phyloP scores from a whole-genome alignment of 257 asterid species.

The Datura wrightii region DNA sequence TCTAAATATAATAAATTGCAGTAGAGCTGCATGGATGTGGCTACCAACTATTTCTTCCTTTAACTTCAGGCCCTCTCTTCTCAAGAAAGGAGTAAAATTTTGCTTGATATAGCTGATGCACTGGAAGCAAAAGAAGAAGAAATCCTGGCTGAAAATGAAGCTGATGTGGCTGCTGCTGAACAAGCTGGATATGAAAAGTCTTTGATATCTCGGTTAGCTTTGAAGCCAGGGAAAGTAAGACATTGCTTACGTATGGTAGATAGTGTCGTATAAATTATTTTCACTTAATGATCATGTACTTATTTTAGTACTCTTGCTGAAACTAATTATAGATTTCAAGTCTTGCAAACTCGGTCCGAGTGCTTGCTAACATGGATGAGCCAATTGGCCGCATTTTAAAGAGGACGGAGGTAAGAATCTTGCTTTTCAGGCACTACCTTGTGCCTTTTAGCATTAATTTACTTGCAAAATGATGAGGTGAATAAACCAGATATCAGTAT shows the following conservation, averaged over 20 bases:
- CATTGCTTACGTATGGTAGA: constrained; percentile 25
- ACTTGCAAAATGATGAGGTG: background rate
- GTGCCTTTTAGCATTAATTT: background rate
- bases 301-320: constrained; percentile 20
- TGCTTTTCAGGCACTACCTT: constrained; percentile 13
- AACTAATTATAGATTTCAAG: constrained; percentile 47
- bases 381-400: constrained; percentile 73
- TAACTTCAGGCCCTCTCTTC: constrained; percentile 62
- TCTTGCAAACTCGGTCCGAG: constrained; percentile 73
- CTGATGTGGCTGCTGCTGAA: constrained; percentile 68
- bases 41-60: constrained; percentile 28
- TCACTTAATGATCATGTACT: background rate
- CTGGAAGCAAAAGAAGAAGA: constrained; percentile 56
- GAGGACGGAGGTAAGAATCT: constrained; percentile 68
- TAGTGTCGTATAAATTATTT: constrained; percentile 6
- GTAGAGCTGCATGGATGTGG: constrained; percentile 25
- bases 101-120: constrained; percentile 69
- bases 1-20: background rate
- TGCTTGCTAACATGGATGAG: constrained; percentile 81
- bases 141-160: constrained; percentile 63
- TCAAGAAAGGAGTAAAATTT: constrained; percentile 67
- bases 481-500: background rate
- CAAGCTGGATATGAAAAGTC: constrained; percentile 72
- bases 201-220: constrained; percentile 67
- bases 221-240: constrained; percentile 68